Evolutionary conservation across 1,284 basidiomycete genomes (phyloP), one percentile per base, ranked within the genome.

Genomic region (Rhodotorula sp.): DNA sequence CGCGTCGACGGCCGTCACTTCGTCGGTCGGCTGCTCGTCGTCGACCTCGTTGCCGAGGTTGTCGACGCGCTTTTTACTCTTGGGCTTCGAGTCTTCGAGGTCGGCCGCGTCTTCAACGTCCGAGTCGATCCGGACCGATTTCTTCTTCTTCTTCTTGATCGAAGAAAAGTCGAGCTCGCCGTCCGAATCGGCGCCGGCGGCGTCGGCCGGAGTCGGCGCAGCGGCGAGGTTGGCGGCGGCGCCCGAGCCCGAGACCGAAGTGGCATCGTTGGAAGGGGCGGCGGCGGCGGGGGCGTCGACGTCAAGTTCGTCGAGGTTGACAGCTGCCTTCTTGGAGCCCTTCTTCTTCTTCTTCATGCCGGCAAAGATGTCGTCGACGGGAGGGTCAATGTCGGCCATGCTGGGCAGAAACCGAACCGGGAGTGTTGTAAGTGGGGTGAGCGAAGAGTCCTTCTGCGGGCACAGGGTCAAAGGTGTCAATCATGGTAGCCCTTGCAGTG

Each of bases 41-140:
- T 89, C 85, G 79, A 90, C 45, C 82, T 91, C 91, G 83, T 89
- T 90, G 72, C 86, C 84, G 67, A 87, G 86, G 78, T 91, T 92
- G 67, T 74, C 72, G 61, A 64, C 47, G 28, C 63, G 34, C 61
- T 68, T 68, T 55, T 47, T 18, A 23, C 31, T 54, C 58, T 63
- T 60, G 10, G 52, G 58, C 43, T 60, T 57, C 15, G 55, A 28
- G 18, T 50, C 54, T n/a, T 50, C 62, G 21, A 64, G 65, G 43
- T 66, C 66, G 50, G 71, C 70, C 19, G 67, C 66, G 26, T 63
- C 62, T 26, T 63, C 62, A 26, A 26, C 38, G 52, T 75, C 73
- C 43, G 64, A 67, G 50, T 67, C 73, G 64, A 73, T 70, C 16
- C 71, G 52, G 26, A 75, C 74, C 23, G 66, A 60, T 70, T 79